Percentiles rank a stretch among this genome's conserved stretches.
These are phyloP conservation scores for Zoysia matrella DNA, from an alignment of 202 grass and related monocot species.

Conservation along the genomic window DNA sequence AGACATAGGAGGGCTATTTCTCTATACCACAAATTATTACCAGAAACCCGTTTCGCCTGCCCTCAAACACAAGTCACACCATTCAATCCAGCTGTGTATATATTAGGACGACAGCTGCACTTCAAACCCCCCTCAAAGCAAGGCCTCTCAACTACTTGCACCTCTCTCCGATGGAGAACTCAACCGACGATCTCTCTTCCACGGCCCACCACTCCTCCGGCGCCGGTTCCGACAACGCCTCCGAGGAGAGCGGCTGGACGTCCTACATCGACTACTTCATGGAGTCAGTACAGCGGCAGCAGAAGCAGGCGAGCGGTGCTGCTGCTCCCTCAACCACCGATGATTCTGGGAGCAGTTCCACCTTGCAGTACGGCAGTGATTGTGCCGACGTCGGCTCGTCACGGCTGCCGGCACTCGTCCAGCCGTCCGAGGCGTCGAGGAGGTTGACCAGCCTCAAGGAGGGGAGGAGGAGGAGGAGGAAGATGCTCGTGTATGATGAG, in stretches of 20 bases:
- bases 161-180: slow-evolving; percentile 23
- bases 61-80: neutral
- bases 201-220: slow-evolving; percentile 20
- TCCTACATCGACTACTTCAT: slow-evolving; percentile 56
- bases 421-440: slow-evolving; percentile 25
- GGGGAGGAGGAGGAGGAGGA: slow-evolving; percentile 19
- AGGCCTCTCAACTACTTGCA: slow-evolving; percentile 19
- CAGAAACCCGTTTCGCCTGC: neutral
- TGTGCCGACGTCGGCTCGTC: neutral
- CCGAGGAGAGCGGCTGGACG: slow-evolving; percentile 54
- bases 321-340: slow-evolving; percentile 12
- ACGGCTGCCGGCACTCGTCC: slow-evolving; percentile 1
- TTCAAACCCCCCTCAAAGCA: slow-evolving; percentile 4
- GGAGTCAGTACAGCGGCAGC: neutral
- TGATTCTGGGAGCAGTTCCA: neutral
- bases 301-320: neutral
- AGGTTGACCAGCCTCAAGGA: slow-evolving; percentile 38
- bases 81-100: slow-evolving; percentile 16
- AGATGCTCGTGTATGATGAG: slow-evolving; percentile 32
- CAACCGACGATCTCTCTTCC: slow-evolving; percentile 21
- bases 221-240: too few species aligned
- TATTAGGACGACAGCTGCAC: slow-evolving; percentile 27
- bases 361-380: neutral
- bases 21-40: too few species aligned
- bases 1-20: too few species aligned